Conservation (phyloP, 345 rosid species). For the Physaria fendleri region DNA sequence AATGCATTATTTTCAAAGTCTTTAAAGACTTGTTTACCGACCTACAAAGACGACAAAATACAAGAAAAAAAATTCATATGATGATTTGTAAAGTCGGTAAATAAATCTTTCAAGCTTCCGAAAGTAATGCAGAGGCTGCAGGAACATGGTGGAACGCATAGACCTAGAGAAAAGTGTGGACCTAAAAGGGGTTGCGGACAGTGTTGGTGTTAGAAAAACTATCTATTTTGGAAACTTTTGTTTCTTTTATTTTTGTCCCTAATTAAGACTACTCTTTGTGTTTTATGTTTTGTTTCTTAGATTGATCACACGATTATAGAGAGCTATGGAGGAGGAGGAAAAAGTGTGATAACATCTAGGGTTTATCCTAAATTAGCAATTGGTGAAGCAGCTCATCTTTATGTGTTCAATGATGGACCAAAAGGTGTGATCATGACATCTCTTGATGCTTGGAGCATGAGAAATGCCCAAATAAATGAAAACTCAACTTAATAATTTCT, state of each 20-base stretch:
- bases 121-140: too few species aligned
- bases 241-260: not conserved
- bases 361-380: conserved; percentile 49
- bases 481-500: not conserved
- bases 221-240: not conserved
- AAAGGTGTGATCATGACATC: conserved; percentile 29
- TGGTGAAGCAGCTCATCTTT: conserved; percentile 33
- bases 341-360: conserved; percentile 49
- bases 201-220: too few species aligned
- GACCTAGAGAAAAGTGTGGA: too few species aligned
- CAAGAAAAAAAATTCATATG: too few species aligned
- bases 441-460: conserved; percentile 64
- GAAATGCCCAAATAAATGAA: conserved; percentile 34
- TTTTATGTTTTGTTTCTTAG: conserved; percentile 15
- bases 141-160: too few species aligned
- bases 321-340: conserved; percentile 54
- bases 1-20: too few species aligned
- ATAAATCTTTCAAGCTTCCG: too few species aligned
- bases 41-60: too few species aligned
- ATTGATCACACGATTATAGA: conserved; percentile 47
- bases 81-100: too few species aligned
- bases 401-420: conserved; percentile 46
- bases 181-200: too few species aligned
- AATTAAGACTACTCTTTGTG: not conserved
- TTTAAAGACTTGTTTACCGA: too few species aligned